Base-by-base conservation (phyloP, 345 rosid species). In the Eucalyptus marginata region DNA sequence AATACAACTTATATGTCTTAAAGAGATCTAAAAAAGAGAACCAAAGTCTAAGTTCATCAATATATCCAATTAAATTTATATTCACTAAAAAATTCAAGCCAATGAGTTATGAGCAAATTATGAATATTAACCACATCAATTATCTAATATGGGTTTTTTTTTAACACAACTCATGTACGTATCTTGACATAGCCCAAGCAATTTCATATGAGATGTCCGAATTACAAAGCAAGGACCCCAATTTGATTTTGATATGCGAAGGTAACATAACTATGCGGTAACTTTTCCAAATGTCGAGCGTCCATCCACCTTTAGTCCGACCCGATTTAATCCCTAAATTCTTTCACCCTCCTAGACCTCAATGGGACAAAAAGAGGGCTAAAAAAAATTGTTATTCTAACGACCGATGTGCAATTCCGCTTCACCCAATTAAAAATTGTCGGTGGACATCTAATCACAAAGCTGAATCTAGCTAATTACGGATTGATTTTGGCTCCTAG, bases 51-150 rank as follows among this genome's bases (percentile, higher is more conserved):
- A 17, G 1, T 17, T 0, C 2, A 0, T 51, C 9, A 7, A 7
- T 17, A 51, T 51, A 52, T 52, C 4, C 0, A 52, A 1, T 52
- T 52, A 52, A 0, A 52, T 0, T 0, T 0, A 3, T 1, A 0
- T 18, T 0, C 5, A 52, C 5, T 52, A 0, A 52, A 52, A 52
- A 52, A 52, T 18, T 18, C 0, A 52, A 18, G 1, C 0, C 4
- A 52, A 18, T 7, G 10, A 0, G 1, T 18, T 0, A 18, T 3
- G 4, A 52, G 0, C 1, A 52, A 52, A 52, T 52, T 52, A 52
- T 0, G 1, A 52, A 52, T 52, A 18, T 52, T 52, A 18, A 52
- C 58, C 58, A 7, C 25, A 52, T 52, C 2, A 18, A 18, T 52
- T 52, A 52, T 52, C 25, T 1, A 52, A 52, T 52, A 20, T 52